These are phyloP conservation scores for Epipyxis sp. DNA, from an alignment of 108 stramenopile genomes.

Conservation along the genomic window DNA sequence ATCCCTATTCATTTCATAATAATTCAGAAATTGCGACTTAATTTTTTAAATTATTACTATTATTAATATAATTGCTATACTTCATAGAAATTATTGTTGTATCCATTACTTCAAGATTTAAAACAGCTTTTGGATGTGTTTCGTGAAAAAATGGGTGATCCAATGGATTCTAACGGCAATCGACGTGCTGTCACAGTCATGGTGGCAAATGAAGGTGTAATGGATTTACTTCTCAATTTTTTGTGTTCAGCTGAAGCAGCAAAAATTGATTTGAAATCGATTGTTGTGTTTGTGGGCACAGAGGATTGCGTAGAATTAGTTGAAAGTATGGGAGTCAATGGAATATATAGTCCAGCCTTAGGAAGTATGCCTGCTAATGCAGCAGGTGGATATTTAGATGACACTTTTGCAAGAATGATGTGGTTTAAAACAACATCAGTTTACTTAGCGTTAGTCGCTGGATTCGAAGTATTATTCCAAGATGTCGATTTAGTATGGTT, in stretches of 20 bases:
- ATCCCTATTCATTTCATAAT: too few species aligned
- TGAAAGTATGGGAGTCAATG: not conserved
- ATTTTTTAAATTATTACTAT: too few species aligned
- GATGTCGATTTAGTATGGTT: conserved; percentile 39
- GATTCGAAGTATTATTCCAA: conserved; percentile 34
- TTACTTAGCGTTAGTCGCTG: not conserved
- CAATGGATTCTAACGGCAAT: not conserved
- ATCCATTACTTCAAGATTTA: not conserved
- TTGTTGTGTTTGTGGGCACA: conserved; percentile 14
- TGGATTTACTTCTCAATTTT: conserved; percentile 35
- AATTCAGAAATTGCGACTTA: too few species aligned
- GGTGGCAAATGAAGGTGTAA: conserved; percentile 28
- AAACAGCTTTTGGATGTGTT: not conserved
- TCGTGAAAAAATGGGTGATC: not conserved
- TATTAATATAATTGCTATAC: too few species aligned
- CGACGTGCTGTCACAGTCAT: conserved; percentile 22
- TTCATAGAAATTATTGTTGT: not conserved
- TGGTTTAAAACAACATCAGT: conserved; percentile 35
- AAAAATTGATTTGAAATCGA: not conserved
- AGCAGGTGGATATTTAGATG: conserved; percentile 5
- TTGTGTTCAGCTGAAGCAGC: conserved; percentile 4
- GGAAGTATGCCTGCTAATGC: conserved; percentile 10
- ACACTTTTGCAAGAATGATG: conserved; percentile 30
- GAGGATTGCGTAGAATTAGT: not conserved
- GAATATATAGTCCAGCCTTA: not conserved